phyloP scores from a whole-genome alignment of 345 rosid genomes.

The Erodium maritimum region DNA sequence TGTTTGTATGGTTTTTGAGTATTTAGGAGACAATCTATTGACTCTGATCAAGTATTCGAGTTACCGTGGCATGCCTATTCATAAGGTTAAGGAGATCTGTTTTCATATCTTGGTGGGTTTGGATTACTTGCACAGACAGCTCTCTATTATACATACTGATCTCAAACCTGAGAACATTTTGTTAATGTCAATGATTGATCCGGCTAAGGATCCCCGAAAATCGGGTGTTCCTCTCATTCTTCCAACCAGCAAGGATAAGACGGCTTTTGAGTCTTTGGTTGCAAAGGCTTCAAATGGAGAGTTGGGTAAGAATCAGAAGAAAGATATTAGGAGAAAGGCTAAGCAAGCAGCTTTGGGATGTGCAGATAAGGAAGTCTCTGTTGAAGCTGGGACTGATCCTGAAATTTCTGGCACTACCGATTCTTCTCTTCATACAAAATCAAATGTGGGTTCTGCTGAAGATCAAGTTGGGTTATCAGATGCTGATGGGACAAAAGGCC shows the following conservation, averaged over 20 bases:
- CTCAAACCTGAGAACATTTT: conserved; percentile 60
- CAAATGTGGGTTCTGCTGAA: conserved; percentile 20
- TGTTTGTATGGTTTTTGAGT: conserved; percentile 71
- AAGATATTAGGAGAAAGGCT: conserved; percentile 47
- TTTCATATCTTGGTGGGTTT: conserved; percentile 43
- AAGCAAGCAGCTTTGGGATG: conserved; percentile 45
- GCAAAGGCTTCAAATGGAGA: conserved; percentile 34
- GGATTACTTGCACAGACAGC: conserved; percentile 62
- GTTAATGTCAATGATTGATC: conserved; percentile 49
- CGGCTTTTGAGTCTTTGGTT: conserved; percentile 16
- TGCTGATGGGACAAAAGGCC: conserved; percentile 26
- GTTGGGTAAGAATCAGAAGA: conserved; percentile 43
- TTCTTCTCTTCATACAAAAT: conserved; percentile 14
- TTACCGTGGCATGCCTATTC: conserved; percentile 47
- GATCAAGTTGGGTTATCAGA: conserved; percentile 27
- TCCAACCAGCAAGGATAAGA: conserved; percentile 33
- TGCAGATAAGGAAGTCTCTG: conserved; percentile 29
- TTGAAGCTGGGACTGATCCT: conserved; percentile 25
- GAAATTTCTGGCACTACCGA: conserved; percentile 27
- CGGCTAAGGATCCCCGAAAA: conserved; percentile 39
- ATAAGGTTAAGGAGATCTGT: conserved; percentile 52
- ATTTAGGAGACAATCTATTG: conserved; percentile 62
- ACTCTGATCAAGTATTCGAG: conserved; percentile 50
- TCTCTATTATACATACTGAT: conserved; percentile 69
- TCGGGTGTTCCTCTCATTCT: conserved; percentile 34